These are phyloP conservation scores for Acer campestre DNA, from an alignment of 345 rosid species.

Conservation along the genomic window DNA sequence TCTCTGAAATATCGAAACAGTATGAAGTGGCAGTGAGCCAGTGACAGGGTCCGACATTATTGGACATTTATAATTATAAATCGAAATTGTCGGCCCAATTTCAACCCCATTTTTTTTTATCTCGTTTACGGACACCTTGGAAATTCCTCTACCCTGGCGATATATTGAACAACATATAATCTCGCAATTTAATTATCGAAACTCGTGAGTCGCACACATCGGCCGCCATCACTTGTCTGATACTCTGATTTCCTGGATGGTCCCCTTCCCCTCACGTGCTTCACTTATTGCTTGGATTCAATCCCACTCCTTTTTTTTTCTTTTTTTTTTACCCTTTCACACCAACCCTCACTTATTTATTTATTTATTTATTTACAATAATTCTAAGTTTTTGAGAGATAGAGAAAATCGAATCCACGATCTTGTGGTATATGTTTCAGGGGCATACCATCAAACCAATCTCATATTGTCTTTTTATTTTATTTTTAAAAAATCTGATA, in stretches of 20 bases:
- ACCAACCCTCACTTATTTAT: too few species aligned
- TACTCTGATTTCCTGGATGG: conserved; percentile 13
- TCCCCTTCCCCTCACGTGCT: conserved; percentile 32
- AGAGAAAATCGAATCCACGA: too few species aligned
- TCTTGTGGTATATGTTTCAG: too few species aligned
- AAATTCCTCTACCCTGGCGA: conserved; percentile 9
- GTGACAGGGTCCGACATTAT: conserved; percentile 16
- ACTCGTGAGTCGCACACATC: not conserved
- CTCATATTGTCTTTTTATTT: too few species aligned
- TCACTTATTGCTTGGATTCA: not conserved
- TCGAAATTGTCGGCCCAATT: not conserved
- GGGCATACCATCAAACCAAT: too few species aligned
- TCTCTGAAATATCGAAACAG: not conserved
- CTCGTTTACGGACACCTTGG: conserved; percentile 42
- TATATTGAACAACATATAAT: not conserved
- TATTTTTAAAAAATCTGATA: too few species aligned
- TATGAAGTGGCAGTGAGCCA: conserved; percentile 7
- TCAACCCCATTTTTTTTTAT: not conserved
- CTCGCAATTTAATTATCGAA: not conserved
- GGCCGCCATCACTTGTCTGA: conserved; percentile 52
- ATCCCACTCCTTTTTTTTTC: too few species aligned
- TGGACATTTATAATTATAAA: not conserved
- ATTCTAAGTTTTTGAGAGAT: too few species aligned
- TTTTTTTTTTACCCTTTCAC: too few species aligned
- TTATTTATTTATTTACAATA: too few species aligned